These are phyloP conservation scores for Russula olivacea DNA, from an alignment of 768 basidiomycete species.

Conservation along the genomic window DNA sequence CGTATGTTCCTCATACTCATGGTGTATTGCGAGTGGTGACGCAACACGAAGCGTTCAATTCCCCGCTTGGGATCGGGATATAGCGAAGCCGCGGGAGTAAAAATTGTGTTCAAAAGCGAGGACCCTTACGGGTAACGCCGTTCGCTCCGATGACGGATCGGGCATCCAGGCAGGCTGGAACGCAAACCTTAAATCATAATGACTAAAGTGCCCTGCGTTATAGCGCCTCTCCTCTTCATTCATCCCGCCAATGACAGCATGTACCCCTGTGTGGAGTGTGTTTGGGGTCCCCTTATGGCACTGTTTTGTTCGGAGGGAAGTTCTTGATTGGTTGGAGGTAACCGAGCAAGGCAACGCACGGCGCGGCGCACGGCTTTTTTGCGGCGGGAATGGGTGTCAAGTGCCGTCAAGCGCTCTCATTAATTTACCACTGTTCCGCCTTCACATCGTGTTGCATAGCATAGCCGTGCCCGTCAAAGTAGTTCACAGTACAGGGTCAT, in stretches of 20 bases:
- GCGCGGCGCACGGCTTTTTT: background rate
- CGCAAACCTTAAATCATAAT: background rate
- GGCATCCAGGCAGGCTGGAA: too few species aligned
- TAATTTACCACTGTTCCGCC: too few species aligned
- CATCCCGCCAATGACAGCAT: too few species aligned
- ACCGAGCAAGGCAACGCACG: background rate
- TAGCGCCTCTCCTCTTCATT: background rate
- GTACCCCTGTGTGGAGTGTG: background rate
- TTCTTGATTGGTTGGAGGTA: background rate
- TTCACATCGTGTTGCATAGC: too few species aligned
- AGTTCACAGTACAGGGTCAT: too few species aligned
- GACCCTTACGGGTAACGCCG: slow-evolving; percentile 1
- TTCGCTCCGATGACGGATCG: background rate
- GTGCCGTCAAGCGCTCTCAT: too few species aligned
- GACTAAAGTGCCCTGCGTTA: slow-evolving; percentile 12
- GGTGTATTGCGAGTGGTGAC: background rate
- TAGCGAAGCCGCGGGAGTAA: slow-evolving; percentile 5
- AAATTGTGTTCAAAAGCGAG: background rate
- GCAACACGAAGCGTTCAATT: background rate
- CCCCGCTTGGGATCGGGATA: background rate
- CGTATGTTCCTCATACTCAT: background rate
- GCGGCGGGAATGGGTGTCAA: too few species aligned
- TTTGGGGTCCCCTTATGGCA: background rate
- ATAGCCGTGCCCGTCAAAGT: too few species aligned
- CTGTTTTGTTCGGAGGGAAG: too few species aligned